Base-by-base conservation (phyloP, 305 asterid species). In the Andrographis paniculata region DNA sequence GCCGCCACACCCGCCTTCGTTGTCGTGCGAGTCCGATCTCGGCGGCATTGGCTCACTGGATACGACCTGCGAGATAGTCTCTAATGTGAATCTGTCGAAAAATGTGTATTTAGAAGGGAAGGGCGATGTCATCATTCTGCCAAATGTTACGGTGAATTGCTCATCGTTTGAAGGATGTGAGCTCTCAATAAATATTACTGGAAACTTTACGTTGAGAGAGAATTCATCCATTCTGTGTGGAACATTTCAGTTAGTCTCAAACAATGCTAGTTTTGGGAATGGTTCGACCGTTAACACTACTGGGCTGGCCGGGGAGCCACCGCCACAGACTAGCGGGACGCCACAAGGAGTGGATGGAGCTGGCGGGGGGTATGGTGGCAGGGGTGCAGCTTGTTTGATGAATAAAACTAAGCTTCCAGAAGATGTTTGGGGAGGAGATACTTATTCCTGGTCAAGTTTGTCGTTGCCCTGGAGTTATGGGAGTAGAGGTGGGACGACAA, bases 401-500 rank as follows among this genome's bases (percentile, higher is more conserved):
- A 82, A 92, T 63, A 59, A 61, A 45, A 56, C 72, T 56, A 92
- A 92, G 74, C 72, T 71, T 43, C 78, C 84, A 5, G 99, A 82
- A 55, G 99, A 92, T 14, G 97, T 84, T 19, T 92, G 99, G 99
- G 99, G 97, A 28, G 99, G 97, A 52, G 97, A 87, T 78, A 80
- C 86, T 0, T 92, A 92, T 67, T 56, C 97, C 13, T 92, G 99
- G 99, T 73, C 95, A 9, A 55, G 53, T 31, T 68, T 92, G 80
- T 71, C 71, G 61, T 53, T 33, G 55, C 99, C 99, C 4, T 69
- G 76, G 80, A 77, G 84, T 71, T 92, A 87, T 45, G 97, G 97
- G 66, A 92, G 99, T 61, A 84, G 57, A 60, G 99, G 99, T 31
- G 97, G 94, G 66, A 87, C 95, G 0, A 75, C 91, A 1, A 87